Conservation (phyloP, 768 basidiomycete species). For the Pholiota molesta region DNA sequence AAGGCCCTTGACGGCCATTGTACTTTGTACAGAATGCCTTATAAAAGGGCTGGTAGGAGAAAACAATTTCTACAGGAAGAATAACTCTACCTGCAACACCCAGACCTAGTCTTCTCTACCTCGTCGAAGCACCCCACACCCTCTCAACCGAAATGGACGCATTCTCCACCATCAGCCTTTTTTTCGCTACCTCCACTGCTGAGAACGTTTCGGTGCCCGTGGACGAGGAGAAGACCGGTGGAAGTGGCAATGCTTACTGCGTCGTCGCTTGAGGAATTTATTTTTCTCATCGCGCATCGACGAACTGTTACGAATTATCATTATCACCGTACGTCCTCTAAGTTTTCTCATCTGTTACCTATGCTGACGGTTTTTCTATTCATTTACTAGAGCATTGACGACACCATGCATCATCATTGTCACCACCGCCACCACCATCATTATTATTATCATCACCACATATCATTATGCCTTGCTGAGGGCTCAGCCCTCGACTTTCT, state of each 20-base stretch:
- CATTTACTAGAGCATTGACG: constrained; percentile 2
- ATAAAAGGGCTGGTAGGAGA: background rate
- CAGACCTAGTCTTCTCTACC: constrained; percentile 8
- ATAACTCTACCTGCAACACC: background rate
- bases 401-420: background rate
- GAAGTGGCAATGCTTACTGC: constrained; percentile 22
- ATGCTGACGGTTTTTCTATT: background rate
- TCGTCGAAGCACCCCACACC: constrained; percentile 2
- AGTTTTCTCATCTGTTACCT: background rate
- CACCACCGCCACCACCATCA: background rate
- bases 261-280: constrained; percentile 26
- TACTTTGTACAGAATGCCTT: background rate
- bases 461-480: background rate
- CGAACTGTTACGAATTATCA: constrained; percentile 15
- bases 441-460: background rate
- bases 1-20: background rate
- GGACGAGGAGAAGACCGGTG: constrained; percentile 20
- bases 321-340: constrained; percentile 22
- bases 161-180: constrained; percentile 27
- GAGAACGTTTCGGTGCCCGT: constrained; percentile 20
- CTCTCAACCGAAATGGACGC: constrained; percentile 24
- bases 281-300: constrained; percentile 17
- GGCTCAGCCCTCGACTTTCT: constrained; percentile 2
- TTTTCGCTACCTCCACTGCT: constrained; percentile 18
- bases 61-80: background rate